These are phyloP conservation scores for Ophiobolus disseminans DNA, from an alignment of 2,329 filamentous ascomycete species.

Conservation along the genomic window DNA sequence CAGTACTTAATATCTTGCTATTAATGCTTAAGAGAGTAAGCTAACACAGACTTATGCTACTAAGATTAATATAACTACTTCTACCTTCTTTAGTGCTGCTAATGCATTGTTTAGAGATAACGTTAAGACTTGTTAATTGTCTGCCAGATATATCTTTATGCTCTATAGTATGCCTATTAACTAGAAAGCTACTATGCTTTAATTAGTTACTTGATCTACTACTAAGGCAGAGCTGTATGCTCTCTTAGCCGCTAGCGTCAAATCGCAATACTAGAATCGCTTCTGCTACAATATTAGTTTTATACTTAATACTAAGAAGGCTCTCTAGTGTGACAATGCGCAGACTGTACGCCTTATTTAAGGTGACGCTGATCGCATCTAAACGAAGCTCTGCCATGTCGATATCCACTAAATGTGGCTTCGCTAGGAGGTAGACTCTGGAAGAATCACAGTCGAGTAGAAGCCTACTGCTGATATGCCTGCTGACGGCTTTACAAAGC, in stretches of 20 bases:
- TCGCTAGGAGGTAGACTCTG: constrained; percentile 8
- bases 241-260: neutral
- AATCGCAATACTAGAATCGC: neutral
- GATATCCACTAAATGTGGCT: constrained; percentile 15
- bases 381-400: neutral
- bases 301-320: neutral
- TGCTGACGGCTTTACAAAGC: constrained; percentile 9
- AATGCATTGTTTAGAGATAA: too few relatives aligned
- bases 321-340: neutral
- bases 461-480: constrained; percentile 6
- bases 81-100: too few relatives aligned
- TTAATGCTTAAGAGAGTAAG: too few relatives aligned
- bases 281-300: neutral
- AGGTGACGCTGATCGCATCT: neutral
- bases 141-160: neutral
- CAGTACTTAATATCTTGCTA: too few relatives aligned
- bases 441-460: constrained; percentile 6
- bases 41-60: too few relatives aligned
- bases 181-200: neutral
- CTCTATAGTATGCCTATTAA: neutral
- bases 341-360: neutral
- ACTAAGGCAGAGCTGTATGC: neutral
- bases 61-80: too few relatives aligned
- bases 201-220: neutral
- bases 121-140: too few relatives aligned